Conservation (phyloP, 345 rosid species). For the Pelargonium nanum region DNA sequence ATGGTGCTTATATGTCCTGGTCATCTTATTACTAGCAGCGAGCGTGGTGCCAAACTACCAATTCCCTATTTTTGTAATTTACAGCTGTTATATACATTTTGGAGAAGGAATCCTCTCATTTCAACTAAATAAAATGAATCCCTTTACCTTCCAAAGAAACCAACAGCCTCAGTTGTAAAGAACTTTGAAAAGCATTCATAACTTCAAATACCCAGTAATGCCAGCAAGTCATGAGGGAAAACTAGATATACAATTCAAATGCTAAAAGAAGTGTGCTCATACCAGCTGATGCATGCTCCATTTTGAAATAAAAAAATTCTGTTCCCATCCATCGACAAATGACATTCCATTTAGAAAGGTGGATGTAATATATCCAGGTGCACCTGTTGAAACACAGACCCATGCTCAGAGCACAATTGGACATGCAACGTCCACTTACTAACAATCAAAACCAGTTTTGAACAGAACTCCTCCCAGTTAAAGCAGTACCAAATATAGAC, state of each 20-base stretch:
- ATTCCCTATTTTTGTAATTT: no score
- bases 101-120: no score
- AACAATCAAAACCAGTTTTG: neutral
- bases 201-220: neutral
- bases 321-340: constrained; percentile 97
- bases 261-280: constrained; percentile 10
- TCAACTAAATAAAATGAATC: no score
- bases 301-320: constrained; percentile 85
- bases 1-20: no score
- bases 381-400: constrained; percentile 40
- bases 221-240: neutral
- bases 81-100: no score
- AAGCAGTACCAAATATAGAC: neutral
- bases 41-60: no score
- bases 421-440: neutral
- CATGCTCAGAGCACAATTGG: neutral
- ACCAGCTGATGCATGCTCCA: constrained; percentile 99
- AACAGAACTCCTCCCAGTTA: neutral
- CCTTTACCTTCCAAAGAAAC: no score
- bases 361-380: constrained; percentile 77
- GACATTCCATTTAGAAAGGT: constrained; percentile 91
- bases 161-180: no score
- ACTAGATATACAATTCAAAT: constrained; percentile 5
- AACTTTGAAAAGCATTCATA: no score
- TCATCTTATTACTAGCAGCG: no score